Evolutionary conservation across 371 early-diverging fungal species (phyloP), one percentile per base, ranked within the genome.

Genomic region (Dinochytrium kinnereticum): DNA sequence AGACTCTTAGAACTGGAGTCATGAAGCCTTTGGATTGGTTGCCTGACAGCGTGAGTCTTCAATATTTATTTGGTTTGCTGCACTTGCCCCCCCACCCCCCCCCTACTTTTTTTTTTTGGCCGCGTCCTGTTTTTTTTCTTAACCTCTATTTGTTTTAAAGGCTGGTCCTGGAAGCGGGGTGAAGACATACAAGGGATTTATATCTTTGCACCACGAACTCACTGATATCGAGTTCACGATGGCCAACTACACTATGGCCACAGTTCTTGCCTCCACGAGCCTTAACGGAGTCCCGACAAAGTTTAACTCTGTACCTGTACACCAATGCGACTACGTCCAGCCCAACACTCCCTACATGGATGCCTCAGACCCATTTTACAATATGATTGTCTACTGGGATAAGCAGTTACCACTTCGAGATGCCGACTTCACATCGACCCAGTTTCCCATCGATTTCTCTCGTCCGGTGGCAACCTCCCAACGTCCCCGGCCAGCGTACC

Each of bases 151-250:
- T 59, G 19, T 19, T 13, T 44, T 44, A 30, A 70, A 71, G 21
- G 40, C 69, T 26, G 39, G 39, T 31, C 51, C 69, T 34, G 57
- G 69, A 30, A 59, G 40, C 65, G 61, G 65, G 49, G 40, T 33
- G 30, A 65, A 73, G 3, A n/a, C 51, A 10, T 75, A 75, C 69
- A 40, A 59, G n/a, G 77, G 77, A 21, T 71, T 74, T 40, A 73
- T 77, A 33, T 77, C 78, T 28, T 69, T 77, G 17, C 70, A 77
- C 57, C 77, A 77, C 74, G 80, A 77, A 28, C 71, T 76, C 68
- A 67, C 40, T 13, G 64, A 30, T n/a, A 49, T 40, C 15, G 68
- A 76, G 15, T 59, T 65, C 26, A 28, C 38, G 36, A 57, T 76
- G 15, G 71, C 76, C 2, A 30, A 34, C n/a, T 10, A 7, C 21